phyloP scores from a whole-genome alignment of 495 filamentous ascomycete genomes.

The Hypoxylon lenormandii region DNA sequence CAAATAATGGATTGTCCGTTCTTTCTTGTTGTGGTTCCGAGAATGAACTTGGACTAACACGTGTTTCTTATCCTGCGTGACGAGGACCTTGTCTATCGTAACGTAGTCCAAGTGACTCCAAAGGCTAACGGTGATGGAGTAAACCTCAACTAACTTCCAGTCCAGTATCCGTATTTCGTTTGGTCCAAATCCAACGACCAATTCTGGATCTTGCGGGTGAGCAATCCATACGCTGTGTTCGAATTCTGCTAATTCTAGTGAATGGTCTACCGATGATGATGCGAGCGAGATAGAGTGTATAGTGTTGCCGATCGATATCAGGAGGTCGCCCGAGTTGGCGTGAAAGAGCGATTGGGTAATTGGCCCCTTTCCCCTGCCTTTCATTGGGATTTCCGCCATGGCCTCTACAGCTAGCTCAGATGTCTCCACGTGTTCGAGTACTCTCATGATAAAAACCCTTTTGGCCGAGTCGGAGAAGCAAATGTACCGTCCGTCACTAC shows the following conservation, averaged over 20 bases:
- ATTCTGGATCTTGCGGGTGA: slow-evolving; percentile 42
- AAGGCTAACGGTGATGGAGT: neutral
- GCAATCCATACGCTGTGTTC: slow-evolving; percentile 35
- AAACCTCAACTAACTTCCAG: neutral
- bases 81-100: slow-evolving; percentile 9
- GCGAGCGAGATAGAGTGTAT: slow-evolving; percentile 11
- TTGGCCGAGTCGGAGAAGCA: slow-evolving; percentile 45
- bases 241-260: slow-evolving; percentile 12
- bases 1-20: slow-evolving; percentile 12
- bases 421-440: neutral
- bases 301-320: slow-evolving; percentile 1
- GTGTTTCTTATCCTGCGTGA: slow-evolving; percentile 10
- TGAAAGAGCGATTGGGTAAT: slow-evolving; percentile 21
- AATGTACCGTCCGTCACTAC: slow-evolving; percentile 36
- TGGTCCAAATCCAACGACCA: slow-evolving; percentile 42
- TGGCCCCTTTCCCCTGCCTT: slow-evolving; percentile 3
- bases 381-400: slow-evolving; percentile 4
- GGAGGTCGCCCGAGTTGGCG: neutral
- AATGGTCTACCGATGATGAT: neutral
- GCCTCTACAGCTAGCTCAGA: slow-evolving; percentile 1
- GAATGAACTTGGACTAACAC: slow-evolving; percentile 14
- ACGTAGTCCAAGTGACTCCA: neutral
- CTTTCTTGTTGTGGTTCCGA: neutral
- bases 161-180: slow-evolving; percentile 26
- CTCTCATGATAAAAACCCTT: slow-evolving; percentile 29